Evolutionary conservation across 1,284 basidiomycete genomes (phyloP).

Genomic region (Tilletia indica): DNA sequence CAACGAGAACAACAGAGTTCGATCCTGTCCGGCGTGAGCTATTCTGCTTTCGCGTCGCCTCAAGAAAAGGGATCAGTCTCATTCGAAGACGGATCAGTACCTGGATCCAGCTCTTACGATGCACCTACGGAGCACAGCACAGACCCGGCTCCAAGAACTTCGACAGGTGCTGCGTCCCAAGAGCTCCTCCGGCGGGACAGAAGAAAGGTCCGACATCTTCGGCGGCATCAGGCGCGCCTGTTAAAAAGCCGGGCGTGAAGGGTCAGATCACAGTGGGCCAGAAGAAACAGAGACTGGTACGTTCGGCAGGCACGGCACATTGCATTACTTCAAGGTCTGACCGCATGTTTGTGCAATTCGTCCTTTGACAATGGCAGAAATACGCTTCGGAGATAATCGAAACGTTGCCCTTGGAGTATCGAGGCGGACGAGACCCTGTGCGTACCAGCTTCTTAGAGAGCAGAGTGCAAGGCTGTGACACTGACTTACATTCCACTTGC

Average conservation of each 20-base stretch:
- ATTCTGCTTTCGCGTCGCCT: background rate
- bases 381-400: constrained; percentile 65
- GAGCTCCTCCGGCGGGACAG: constrained; percentile 1
- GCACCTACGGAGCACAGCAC: too few relatives aligned
- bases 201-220: constrained; percentile 27
- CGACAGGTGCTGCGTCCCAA: background rate
- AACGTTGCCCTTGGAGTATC: constrained; percentile 81
- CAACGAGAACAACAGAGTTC: constrained; percentile 30
- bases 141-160: too few relatives aligned
- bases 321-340: background rate
- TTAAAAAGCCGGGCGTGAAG: constrained; percentile 57
- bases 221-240: constrained; percentile 17
- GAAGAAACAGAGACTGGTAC: constrained; percentile 72
- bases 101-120: background rate
- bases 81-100: background rate
- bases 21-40: constrained; percentile 18
- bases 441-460: constrained; percentile 38
- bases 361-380: constrained; percentile 25
- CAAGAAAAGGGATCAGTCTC: background rate
- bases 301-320: constrained; percentile 22
- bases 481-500: background rate
- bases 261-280: constrained; percentile 73
- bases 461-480: too few relatives aligned
- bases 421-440: constrained; percentile 76
- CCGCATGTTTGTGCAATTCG: background rate